Base-by-base conservation (phyloP, 495 filamentous ascomycete species). In the Glutinoglossum americanum region DNA sequence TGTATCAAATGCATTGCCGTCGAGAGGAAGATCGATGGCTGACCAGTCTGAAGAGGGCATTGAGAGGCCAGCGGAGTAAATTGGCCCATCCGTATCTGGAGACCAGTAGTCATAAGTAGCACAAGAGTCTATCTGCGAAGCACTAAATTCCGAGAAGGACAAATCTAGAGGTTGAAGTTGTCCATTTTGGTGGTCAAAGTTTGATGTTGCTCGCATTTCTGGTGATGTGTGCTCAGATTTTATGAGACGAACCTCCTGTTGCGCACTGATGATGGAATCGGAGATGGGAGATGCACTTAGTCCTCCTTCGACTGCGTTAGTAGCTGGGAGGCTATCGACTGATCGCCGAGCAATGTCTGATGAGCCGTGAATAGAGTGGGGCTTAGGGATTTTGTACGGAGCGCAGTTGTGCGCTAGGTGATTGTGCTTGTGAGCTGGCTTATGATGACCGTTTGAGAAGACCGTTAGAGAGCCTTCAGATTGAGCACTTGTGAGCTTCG, bases 371-470 rank as follows among this genome's bases (percentile, higher is more conserved):
- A 86, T 76, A 51, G 82, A 81, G 70, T 86, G 80, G 57, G 76
- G 79, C 53, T 85, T 80, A 57, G 77, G 80, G 57, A 89, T 79
- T 65, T 82, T 82, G 70, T 94, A 95, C 17, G 89, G 89, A 59
- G 80, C 65, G 56, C 76, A 83, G 67, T 87, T 83, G 66, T 93
- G 87, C 60, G 86, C 84, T 60, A 83, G 77, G 68, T 87, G 83
- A 70, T 92, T 82, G 67, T 90, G 84, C 70, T 89, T 88, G 69
- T 93, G 85, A 30, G 82, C 79, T 8, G 90, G 89, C 71, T 90
- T 90, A 74, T 94, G 89, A 68, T 96, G 88, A 60, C 90, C 89
- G 65, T 94, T 92, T 55, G 84, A 78, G 72, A 95, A 92, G 60
- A 92, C 80, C 39, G 85, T 87, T 60, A 96, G 75, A 32, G 78